Conservation (phyloP, 2,329 filamentous ascomycete species). For the Endoconidiophora laricicola region DNA sequence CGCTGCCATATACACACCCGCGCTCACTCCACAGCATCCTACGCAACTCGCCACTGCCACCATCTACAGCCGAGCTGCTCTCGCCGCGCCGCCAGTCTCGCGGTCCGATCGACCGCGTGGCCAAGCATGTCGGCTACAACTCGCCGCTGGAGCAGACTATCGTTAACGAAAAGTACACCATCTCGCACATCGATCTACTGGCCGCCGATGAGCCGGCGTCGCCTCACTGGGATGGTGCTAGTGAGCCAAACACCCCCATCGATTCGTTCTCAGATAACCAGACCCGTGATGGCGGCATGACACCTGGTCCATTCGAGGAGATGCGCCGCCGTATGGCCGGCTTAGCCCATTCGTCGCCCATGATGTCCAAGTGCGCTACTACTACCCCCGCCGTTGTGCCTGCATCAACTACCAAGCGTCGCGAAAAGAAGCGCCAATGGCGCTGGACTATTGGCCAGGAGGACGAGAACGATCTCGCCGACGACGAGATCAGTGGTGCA, state of each 20-base stretch:
- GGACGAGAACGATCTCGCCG: constrained; percentile 17
- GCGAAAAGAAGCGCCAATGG: constrained; percentile 47
- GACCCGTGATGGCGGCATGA: constrained; percentile 43
- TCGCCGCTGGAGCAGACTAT: constrained; percentile 48
- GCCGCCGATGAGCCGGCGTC: constrained; percentile 30
- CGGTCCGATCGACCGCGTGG: constrained; percentile 34
- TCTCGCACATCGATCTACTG: constrained; percentile 46
- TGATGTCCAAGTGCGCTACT: constrained; percentile 27
- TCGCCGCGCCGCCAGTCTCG: constrained; percentile 38
- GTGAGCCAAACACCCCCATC: constrained; percentile 26
- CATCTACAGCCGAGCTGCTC: constrained; percentile 29
- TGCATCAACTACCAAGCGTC: constrained; percentile 21
- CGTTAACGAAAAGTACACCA: constrained; percentile 43
- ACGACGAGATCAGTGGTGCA: constrained; percentile 27
- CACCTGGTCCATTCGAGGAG: constrained; percentile 46
- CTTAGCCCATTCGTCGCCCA: constrained; percentile 26
- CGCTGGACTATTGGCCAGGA: constrained; percentile 48
- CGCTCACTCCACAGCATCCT: constrained; percentile 45
- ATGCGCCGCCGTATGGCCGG: constrained; percentile 41
- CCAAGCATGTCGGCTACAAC: constrained; percentile 42
- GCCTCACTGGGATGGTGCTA: background rate
- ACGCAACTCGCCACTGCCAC: constrained; percentile 47
- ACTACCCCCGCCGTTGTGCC: background rate
- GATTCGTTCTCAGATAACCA: constrained; percentile 37
- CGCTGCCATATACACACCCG: constrained; percentile 41